phyloP scores from a whole-genome alignment of 768 basidiomycete genomes.

The Panellus pusillus region DNA sequence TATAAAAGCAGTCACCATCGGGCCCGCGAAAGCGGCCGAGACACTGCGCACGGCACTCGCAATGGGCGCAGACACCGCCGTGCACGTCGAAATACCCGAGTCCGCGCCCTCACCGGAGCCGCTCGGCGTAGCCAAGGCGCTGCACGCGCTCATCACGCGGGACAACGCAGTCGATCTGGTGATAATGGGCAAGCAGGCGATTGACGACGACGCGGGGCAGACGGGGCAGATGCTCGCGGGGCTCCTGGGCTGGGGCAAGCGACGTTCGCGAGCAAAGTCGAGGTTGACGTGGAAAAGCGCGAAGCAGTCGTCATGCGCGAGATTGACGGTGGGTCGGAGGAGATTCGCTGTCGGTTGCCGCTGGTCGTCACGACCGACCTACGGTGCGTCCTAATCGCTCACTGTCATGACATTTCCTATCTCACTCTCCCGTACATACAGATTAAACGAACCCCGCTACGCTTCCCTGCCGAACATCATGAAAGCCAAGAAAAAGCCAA shows the following conservation, averaged over 20 bases:
- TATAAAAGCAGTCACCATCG: constrained; percentile 93
- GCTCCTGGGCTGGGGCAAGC: constrained; percentile 90
- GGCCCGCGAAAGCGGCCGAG: constrained; percentile 85
- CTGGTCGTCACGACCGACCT: constrained; percentile 91
- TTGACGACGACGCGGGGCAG: constrained; percentile 94
- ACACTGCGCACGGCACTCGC: constrained; percentile 94
- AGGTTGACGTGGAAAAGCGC: constrained; percentile 61
- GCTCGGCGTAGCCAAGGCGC: constrained; percentile 83
- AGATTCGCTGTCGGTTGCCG: constrained; percentile 76
- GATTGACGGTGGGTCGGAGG: constrained; percentile 92
- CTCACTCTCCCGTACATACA: constrained; percentile 26
- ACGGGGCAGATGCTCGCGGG: constrained; percentile 98
- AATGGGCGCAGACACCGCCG: constrained; percentile 93
- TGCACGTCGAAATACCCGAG: constrained; percentile 88
- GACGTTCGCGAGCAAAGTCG: constrained; percentile 89
- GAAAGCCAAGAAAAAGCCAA: constrained; percentile 99
- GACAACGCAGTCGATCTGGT: constrained; percentile 76
- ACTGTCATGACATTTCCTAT: not conserved
- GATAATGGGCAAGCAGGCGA: constrained; percentile 97
- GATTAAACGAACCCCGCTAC: constrained; percentile 91
- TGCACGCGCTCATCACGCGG: constrained; percentile 71
- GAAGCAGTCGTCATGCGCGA: constrained; percentile 79
- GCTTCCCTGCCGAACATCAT: constrained; percentile 97
- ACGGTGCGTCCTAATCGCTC: constrained; percentile 50
- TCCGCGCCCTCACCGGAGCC: constrained; percentile 78